Evolutionary conservation across 495 filamentous ascomycete species (phyloP).

Genomic region (Extremus antarcticus): DNA sequence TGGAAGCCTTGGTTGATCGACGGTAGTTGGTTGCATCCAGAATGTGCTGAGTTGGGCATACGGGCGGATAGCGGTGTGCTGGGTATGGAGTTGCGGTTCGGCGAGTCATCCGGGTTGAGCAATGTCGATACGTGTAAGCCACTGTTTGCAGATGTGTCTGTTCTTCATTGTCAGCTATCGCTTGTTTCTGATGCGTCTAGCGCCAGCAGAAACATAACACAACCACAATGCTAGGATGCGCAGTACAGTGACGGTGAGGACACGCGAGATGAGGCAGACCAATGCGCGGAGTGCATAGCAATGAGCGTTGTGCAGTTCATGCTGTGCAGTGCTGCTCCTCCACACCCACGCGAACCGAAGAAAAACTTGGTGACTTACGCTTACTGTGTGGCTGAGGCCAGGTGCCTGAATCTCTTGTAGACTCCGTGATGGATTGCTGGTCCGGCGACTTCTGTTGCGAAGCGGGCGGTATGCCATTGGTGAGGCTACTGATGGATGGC

Average conservation of each 20-base stretch:
- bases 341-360: background rate
- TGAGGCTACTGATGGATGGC: slow-evolving; percentile 20
- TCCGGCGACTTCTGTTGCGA: slow-evolving; percentile 4
- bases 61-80: slow-evolving; percentile 30
- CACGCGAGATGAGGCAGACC: too few relatives aligned
- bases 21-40: background rate
- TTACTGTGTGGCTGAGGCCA: slow-evolving; percentile 21
- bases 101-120: slow-evolving; percentile 33
- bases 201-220: too few relatives aligned
- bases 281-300: too few relatives aligned
- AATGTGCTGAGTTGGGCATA: slow-evolving; percentile 15
- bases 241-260: too few relatives aligned
- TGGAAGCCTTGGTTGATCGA: slow-evolving; percentile 32
- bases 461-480: slow-evolving; percentile 14
- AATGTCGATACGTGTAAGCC: slow-evolving; percentile 32
- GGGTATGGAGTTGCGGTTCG: slow-evolving; percentile 26
- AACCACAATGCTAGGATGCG: too few relatives aligned
- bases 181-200: too few relatives aligned
- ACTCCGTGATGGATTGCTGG: slow-evolving; percentile 7
- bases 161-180: background rate
- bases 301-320: too few relatives aligned
- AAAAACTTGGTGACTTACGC: slow-evolving; percentile 16
- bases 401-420: slow-evolving; percentile 19
- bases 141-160: slow-evolving; percentile 32
- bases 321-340: too few relatives aligned